Base-by-base conservation (phyloP, 2,329 filamentous ascomycete genomes). In the Lasiodiplodia hormozganensis region DNA sequence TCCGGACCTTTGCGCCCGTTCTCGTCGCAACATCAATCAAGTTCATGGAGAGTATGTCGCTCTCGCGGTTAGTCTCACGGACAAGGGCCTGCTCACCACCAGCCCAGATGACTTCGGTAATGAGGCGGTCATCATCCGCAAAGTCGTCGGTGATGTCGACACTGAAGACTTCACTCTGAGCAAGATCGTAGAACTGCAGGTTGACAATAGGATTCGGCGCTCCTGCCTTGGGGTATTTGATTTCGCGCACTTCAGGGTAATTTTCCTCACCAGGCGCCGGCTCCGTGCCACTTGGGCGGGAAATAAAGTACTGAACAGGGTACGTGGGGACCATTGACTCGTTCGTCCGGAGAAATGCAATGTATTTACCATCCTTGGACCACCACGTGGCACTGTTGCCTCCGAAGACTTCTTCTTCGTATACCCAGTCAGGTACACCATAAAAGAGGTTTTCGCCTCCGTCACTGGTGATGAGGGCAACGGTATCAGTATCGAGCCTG, bases 191-290 rank as follows among this genome's bases (percentile, higher is more conserved):
- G 80, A 98, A 97, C 67, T 92, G 87, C 38, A 99, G 82, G 70
- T 93, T 89, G 4, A 99, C 95, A 16, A 92, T 88, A 0, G 96
- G 96, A 78, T 99, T 99, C 57, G 95, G 94, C 2, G 94, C 90
- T 3, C 96, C 96, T 23, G 96, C 92, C 80, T 98, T 98, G 58
- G 96, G 96, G 75, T 99, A 99, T 80, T 99, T 99, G 87, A 99
- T 96, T 73, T 94, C 84, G 71, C 91, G 88, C 43, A 95, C 90
- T 76, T 98, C 94, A 0, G 96, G 96, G 76, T 99, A 99, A 65
- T 88, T 89, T 77, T 97, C 94, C 72, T 96, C 88, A 23, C 93
- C 94, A 1, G 86, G 82, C 10, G 83, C 79, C 4, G 93, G 90
- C 58, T 85, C 72, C 58, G 88, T 86, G 31, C 93, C 93, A 72